Evolutionary conservation across 768 basidiomycete species (phyloP).

Genomic region (Arthromyces matolae): DNA sequence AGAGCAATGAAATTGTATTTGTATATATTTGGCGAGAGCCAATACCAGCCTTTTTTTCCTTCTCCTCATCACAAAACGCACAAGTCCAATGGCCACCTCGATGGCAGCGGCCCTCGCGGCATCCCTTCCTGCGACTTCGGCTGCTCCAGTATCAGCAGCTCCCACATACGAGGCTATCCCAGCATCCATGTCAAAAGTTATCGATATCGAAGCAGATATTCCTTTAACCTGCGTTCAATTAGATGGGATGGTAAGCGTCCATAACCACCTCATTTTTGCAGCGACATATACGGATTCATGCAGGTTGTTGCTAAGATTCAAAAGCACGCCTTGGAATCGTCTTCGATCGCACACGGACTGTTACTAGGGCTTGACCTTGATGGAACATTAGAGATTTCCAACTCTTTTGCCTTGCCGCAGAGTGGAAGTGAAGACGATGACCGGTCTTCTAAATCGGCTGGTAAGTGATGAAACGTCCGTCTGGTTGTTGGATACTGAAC

Average conservation of each 20-base stretch:
- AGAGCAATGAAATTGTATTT: constrained; percentile 18
- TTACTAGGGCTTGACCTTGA: constrained; percentile 91
- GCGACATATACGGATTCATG: constrained; percentile 2
- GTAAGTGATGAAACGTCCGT: constrained; percentile 40
- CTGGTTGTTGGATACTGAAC: neutral
- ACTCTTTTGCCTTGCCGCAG: constrained; percentile 82
- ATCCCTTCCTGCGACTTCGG: constrained; percentile 63
- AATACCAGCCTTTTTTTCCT: constrained; percentile 19
- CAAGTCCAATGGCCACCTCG: constrained; percentile 59
- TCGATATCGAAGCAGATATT: constrained; percentile 92
- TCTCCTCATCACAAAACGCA: neutral
- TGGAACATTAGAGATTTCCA: constrained; percentile 85
- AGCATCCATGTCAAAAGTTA: constrained; percentile 85
- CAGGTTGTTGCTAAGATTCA: constrained; percentile 92
- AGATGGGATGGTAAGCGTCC: constrained; percentile 74
- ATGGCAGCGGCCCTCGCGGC: constrained; percentile 95
- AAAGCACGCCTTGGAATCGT: constrained; percentile 83
- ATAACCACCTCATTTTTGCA: neutral
- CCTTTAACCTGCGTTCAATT: constrained; percentile 76
- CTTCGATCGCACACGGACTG: constrained; percentile 74
- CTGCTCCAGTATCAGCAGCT: constrained; percentile 56
- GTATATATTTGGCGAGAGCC: constrained; percentile 27
- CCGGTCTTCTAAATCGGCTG: constrained; percentile 71
- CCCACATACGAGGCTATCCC: constrained; percentile 85
- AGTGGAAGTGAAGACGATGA: constrained; percentile 76